Evolutionary conservation across 2,329 filamentous ascomycete genomes (phyloP), one percentile per base, ranked within the genome.

Genomic region (Balansia obtecta): DNA sequence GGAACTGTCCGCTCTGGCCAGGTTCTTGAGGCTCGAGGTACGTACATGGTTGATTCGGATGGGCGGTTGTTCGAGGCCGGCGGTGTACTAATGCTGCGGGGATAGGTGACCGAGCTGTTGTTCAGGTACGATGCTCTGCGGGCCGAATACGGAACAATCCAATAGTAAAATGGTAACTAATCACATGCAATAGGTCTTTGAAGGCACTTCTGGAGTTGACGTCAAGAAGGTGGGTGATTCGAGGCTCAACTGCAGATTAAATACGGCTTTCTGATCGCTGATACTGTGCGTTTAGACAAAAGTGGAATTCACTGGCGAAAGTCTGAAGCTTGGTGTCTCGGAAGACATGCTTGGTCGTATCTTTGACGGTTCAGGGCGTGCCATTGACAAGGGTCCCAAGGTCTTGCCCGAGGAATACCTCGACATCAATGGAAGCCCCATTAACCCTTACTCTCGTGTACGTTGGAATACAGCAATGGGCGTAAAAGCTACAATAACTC

Each of bases 271-370:
- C 11, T 13, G 33, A 27, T 32, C 22, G 54, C 65, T 68, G 56
- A 68, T 56, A 45, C 34, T 5, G 6, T 16, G 39, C 44, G 7
- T 41, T 58, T 63, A 93, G 90, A 95, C 91, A 50, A 94, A 86
- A 78, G 91, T 98, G 68, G 88, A 98, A 68, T 97, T 98, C 70
- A 94, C 87, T 33, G 93, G 93, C 54, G 81, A 96, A 74, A 97
- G 88, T 74, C 75, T 98, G 75, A 97, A 97, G 80, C 86, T 98
- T 49, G 93, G 93, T 70, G 93, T 98, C 53, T 97, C 93, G 48
- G 94, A 98, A 74, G 93, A 98, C 75, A 98, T 98, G 93, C 73
- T 98, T 71, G 93, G 93, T 58, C 91, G 94, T 75, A 89, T 97
- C 70, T 98, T 98, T 67, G 90, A 98, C 74, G 93, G 93, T 63